Base-by-base conservation (phyloP, 73 alveolate genomes). In the Symbiodinium pilosum region DNA sequence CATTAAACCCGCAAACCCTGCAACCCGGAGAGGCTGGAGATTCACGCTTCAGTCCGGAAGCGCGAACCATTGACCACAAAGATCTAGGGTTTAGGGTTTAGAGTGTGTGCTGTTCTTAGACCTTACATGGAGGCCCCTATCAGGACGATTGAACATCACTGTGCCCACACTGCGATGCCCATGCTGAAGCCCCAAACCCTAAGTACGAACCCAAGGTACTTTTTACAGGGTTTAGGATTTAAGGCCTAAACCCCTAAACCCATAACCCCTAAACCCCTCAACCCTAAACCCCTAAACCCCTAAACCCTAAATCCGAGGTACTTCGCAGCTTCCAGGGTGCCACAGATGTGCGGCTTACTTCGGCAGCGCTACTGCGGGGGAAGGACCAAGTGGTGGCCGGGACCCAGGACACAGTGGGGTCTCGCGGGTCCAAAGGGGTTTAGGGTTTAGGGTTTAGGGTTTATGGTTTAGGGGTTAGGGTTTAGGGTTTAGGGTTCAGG, bases 301-400 rank as follows among this genome's bases (percentile, higher is more conserved):
- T n/a, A n/a, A n/a, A 7, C 43, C 41, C 38, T 43, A 4, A 84
- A 38, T 54, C 97, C 41, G 7, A 43, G 81, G 52, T 69, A 81
- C 39, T 91, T 42, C 97, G 97, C 30, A 91, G 52, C 73, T 84
- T 91, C 87, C 97, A 89, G 81, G 95, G 95, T 0, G 81, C 97
- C 8, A 69, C 89, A 1, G 97, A 91, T 26, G 87, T 59, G 43
- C 95, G 97, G 41, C 88, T 91, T 20, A 91, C 97, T 51, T 87
- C 97, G 32, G 42, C 86, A 75, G 24, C 69, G 11, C 84, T 87
- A 54, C 77, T 69, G 89, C 97, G 73, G 16, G 68, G 71, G 36
- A 16, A n/a, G 88, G 89, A 43, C 39, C 89, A 91, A 43, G 47
- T 91, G 36, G 97, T 30, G 30, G n/a, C 89, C 34, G 88, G 88